Conservation (phyloP, 2,329 filamentous ascomycete genomes). For the Fusarium tjaetaba region DNA sequence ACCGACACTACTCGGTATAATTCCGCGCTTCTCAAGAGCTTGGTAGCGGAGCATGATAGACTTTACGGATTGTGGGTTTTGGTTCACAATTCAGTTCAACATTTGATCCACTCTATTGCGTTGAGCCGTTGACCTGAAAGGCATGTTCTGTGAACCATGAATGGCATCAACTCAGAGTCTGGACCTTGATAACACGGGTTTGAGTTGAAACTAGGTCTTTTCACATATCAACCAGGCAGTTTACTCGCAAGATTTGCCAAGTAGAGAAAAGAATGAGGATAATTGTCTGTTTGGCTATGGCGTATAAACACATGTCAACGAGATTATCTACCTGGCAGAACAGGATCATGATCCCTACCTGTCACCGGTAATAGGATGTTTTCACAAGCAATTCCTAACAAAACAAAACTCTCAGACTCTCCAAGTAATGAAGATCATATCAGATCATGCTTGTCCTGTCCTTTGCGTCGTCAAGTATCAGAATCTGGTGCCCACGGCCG, state of each 20-base stretch:
- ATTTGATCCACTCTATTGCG: conserved; percentile 25
- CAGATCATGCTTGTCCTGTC: not conserved
- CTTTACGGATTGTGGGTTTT: not conserved
- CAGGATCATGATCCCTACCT: conserved; percentile 12
- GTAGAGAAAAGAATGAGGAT: not conserved
- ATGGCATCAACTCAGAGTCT: conserved; percentile 14
- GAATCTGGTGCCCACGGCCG: not conserved
- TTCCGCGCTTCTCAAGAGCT: conserved; percentile 24
- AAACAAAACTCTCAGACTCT: too few relatives aligned
- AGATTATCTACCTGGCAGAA: not conserved
- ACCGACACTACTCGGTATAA: conserved; percentile 8
- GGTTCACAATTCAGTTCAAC: not conserved
- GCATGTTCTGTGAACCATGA: conserved; percentile 27
- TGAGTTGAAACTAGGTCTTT: conserved; percentile 22
- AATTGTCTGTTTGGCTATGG: not conserved
- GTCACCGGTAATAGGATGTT: conserved; percentile 3
- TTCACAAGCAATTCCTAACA: conserved; percentile 3
- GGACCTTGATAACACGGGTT: conserved; percentile 17
- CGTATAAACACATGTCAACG: not conserved
- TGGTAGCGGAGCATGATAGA: not conserved
- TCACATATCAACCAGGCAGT: not conserved
- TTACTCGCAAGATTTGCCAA: not conserved
- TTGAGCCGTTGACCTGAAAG: conserved; percentile 22
- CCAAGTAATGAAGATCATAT: not conserved
- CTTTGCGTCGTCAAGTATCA: not conserved